Percentiles rank a stretch among this genome's conserved stretches.
These are phyloP conservation scores for Candida coquimbonensis DNA, from an alignment of 805 yeast species.

Conservation along the genomic window DNA sequence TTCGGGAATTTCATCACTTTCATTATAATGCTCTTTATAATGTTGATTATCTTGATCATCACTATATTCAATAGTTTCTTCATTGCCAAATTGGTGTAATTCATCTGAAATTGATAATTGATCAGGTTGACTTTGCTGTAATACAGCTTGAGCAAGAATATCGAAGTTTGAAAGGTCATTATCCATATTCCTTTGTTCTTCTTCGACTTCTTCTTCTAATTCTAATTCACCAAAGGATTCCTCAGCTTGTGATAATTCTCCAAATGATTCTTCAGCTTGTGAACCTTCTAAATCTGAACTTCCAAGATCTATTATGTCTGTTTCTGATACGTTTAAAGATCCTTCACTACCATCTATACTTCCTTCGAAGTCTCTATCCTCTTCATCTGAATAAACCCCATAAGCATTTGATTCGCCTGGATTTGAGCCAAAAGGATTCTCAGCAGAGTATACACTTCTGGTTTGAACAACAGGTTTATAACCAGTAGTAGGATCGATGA, in stretches of 20 bases:
- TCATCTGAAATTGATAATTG: not conserved
- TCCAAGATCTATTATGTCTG: not conserved
- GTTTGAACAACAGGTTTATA: slow-evolving; percentile 10
- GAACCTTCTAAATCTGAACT: not conserved
- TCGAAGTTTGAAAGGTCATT: not conserved
- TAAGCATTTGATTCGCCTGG: not conserved
- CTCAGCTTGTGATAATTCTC: not conserved
- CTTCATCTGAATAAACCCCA: not conserved
- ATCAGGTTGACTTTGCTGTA: not conserved
- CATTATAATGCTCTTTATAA: not conserved
- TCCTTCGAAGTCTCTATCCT: not conserved
- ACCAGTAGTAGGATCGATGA: slow-evolving; percentile 4
- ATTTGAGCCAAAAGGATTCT: not conserved
- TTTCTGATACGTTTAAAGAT: not conserved
- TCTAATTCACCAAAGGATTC: not conserved
- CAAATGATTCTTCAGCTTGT: not conserved
- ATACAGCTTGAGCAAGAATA: not conserved
- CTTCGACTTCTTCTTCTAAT: not conserved
- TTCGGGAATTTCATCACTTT: not conserved
- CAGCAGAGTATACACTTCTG: slow-evolving; percentile 5
- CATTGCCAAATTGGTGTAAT: too few relatives aligned
- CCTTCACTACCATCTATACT: not conserved
- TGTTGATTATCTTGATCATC: not conserved
- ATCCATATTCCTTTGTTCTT: not conserved
- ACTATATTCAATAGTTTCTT: not conserved